Conservation (phyloP, 1,139 yeast genomes). For the Blastobotrys serpentis region DNA sequence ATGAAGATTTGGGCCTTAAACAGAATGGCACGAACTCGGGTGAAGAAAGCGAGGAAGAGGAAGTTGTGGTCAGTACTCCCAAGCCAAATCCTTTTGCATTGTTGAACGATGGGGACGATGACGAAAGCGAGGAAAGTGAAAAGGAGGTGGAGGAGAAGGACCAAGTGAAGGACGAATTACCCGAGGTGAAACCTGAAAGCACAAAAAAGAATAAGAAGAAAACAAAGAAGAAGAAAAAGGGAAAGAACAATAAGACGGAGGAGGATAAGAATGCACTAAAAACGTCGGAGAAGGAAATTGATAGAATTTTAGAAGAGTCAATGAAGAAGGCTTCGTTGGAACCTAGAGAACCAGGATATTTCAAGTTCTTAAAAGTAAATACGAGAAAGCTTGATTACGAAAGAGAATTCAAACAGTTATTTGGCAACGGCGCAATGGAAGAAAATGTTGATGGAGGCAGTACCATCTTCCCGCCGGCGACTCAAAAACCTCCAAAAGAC, state of each 20-base stretch:
- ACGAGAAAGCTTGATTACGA: constrained; percentile 72
- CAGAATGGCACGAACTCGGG: neutral
- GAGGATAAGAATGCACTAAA: neutral
- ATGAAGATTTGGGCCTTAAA: constrained; percentile 15
- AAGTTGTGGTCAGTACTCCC: constrained; percentile 20
- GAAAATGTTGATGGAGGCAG: constrained; percentile 39
- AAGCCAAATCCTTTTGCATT: constrained; percentile 54
- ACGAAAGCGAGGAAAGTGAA: constrained; percentile 36
- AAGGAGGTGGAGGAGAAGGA: constrained; percentile 26
- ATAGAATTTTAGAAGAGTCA: constrained; percentile 19
- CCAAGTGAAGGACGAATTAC: constrained; percentile 17
- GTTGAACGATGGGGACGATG: constrained; percentile 44
- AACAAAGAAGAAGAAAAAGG: constrained; percentile 20
- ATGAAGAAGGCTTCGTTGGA: constrained; percentile 24
- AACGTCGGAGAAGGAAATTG: constrained; percentile 21
- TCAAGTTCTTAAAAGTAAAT: constrained; percentile 30
- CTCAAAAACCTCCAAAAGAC: constrained; percentile 63
- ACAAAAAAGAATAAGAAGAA: constrained; percentile 24
- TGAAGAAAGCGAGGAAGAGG: constrained; percentile 15
- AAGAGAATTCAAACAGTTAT: constrained; percentile 66
- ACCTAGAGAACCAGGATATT: constrained; percentile 27
- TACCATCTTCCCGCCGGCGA: constrained; percentile 15
- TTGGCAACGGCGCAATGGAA: constrained; percentile 50
- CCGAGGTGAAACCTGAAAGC: constrained; percentile 13
- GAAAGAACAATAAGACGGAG: constrained; percentile 29